Evolutionary conservation across 306 rosid species (phyloP).

Genomic region (Leucaena leucocephala): DNA sequence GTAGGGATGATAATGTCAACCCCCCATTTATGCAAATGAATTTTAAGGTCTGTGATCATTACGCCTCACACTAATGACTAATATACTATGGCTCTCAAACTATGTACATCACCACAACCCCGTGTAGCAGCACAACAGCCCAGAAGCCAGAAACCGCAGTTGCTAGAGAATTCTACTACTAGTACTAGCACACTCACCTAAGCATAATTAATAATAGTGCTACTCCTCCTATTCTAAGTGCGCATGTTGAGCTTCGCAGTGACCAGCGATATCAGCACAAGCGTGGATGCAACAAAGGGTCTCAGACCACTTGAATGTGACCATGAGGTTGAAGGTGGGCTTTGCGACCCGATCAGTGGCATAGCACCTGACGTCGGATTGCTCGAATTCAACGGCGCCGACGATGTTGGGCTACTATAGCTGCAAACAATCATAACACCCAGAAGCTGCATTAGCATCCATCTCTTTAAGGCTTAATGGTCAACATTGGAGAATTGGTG

Average conservation of each 20-base stretch:
- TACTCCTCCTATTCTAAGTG: background rate
- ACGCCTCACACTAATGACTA: background rate
- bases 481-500: background rate
- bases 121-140: background rate
- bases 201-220: background rate
- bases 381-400: background rate
- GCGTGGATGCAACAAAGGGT: background rate
- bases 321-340: constrained; percentile 8
- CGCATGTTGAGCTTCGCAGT: background rate
- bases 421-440: constrained; percentile 2
- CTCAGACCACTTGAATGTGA: background rate
- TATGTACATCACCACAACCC: background rate
- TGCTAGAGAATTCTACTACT: background rate
- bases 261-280: background rate
- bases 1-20: background rate
- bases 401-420: background rate
- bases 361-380: background rate
- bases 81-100: background rate
- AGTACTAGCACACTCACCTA: background rate
- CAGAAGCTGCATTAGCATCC: background rate
- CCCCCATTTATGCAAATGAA: background rate
- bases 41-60: background rate
- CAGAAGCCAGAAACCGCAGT: background rate
- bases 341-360: constrained; percentile 7
- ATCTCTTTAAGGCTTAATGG: background rate